Evolutionary conservation across 306 rosid genomes (phyloP), one percentile per base, ranked within the genome.

Genomic region (Cucumis sativus): DNA sequence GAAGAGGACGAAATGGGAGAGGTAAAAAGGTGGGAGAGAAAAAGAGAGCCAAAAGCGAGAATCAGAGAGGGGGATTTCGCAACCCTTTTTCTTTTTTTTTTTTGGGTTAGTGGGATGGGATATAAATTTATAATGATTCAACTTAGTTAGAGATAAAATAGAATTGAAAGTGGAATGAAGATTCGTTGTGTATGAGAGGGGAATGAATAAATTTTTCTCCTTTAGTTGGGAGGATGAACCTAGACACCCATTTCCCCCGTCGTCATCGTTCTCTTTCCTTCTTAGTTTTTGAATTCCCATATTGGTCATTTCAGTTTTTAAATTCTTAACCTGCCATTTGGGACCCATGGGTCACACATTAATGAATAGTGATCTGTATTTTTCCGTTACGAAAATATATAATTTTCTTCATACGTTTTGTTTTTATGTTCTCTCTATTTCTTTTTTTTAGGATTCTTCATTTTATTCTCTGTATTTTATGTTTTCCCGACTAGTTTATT

Each of bases 151-250:
- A 33, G 63, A 25, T 5, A 9, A 15, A 73, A 6, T 10, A 12
- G 45, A 61, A 77, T 8, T 25, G 41, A 7, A 17, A 33, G 60
- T 0, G 20, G 16, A 43, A 39, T 75, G 3, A 40, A 45, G 45
- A 18, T 66, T 60, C 39, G 51, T 21, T 9, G 23, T 25, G 8
- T 23, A 11, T 13, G 60, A 15, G 43, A 33, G 43, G 6, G 1
- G 4, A 37, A 6, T 61, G n/a, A 35, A 35, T 18, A 16, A 18
- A 0, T 39, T 8, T 57, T 10, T 62, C 56, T 21, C 35, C 8
- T 9, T 16, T n/a, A 2, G 20, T 16, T 35, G 73, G 83, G 83
- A 54, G 84, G 83, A 85, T 79, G 88, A 81, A 87, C 77, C 88
- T 87, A 40, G 87, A 87, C 88, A 45, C 55, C 13, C 21, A 15